phyloP scores from a whole-genome alignment of 345 rosid species.

The Eucalyptus curtisii region DNA sequence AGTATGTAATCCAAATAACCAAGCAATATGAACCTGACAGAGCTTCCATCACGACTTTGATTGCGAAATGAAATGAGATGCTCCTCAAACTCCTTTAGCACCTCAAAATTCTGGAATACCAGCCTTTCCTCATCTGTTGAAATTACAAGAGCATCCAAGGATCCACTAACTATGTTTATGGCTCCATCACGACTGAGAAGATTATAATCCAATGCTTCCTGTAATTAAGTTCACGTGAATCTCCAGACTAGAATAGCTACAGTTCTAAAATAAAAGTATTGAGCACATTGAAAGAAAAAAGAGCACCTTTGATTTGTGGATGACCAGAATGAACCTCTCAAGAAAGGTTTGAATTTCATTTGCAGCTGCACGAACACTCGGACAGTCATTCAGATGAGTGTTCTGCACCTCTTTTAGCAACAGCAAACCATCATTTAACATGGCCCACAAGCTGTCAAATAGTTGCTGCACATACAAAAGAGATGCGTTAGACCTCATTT shows the following conservation, averaged over 20 bases:
- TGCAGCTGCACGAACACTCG: slow-evolving; percentile 34
- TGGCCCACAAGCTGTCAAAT: slow-evolving; percentile 41
- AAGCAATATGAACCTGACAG: slow-evolving; percentile 31
- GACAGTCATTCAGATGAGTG: slow-evolving; percentile 45
- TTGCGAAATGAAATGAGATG: slow-evolving; percentile 21
- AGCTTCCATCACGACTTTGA: slow-evolving; percentile 27
- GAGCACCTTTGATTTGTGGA: slow-evolving; percentile 57
- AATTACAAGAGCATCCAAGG: slow-evolving; percentile 21
- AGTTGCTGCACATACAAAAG: slow-evolving; percentile 35
- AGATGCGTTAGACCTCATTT: background rate
- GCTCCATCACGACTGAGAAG: slow-evolving; percentile 33
- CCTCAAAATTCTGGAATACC: slow-evolving; percentile 43
- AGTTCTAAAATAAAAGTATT: background rate
- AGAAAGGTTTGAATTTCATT: slow-evolving; percentile 27
- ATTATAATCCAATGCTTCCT: slow-evolving; percentile 64
- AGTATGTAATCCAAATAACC: slow-evolving; percentile 29
- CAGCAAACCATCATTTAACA: slow-evolving; percentile 48
- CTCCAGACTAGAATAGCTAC: background rate
- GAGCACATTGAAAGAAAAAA: background rate
- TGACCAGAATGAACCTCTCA: slow-evolving; percentile 40
- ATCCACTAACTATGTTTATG: slow-evolving; percentile 10
- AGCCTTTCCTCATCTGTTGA: slow-evolving; percentile 30
- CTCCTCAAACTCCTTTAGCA: slow-evolving; percentile 47
- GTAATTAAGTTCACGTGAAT: slow-evolving; percentile 2
- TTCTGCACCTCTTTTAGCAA: slow-evolving; percentile 48